A percentile compares a stretch with the other conserved stretches of the same genome.
phyloP scores from a whole-genome alignment of 2,329 filamentous ascomycete genomes.

The Claviceps maximensis region DNA sequence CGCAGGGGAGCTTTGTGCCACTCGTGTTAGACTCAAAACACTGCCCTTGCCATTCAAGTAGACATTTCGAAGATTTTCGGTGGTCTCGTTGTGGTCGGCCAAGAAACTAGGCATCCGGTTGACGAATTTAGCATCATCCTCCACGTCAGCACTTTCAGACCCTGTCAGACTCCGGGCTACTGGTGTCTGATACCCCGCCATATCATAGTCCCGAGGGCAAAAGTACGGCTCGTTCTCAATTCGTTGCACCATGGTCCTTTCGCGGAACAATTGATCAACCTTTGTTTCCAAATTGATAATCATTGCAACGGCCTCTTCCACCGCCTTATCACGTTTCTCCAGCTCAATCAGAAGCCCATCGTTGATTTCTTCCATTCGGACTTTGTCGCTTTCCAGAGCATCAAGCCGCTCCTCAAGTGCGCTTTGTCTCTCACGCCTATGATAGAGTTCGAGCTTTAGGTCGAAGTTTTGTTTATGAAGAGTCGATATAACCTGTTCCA shows the following conservation, averaged over 20 bases:
- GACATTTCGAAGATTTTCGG: conserved; percentile 47
- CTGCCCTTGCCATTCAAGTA: conserved; percentile 40
- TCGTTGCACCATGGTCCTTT: conserved; percentile 39
- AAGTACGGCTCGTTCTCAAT: conserved; percentile 31
- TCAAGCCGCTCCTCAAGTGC: conserved; percentile 45
- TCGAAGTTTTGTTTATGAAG: conserved; percentile 68
- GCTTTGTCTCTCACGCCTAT: conserved; percentile 51
- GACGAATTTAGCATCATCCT: conserved; percentile 26
- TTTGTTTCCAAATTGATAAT: conserved; percentile 53
- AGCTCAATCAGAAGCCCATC: conserved; percentile 45
- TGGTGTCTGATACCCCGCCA: conserved; percentile 12
- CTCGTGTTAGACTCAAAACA: conserved; percentile 34
- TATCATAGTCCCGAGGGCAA: conserved; percentile 18
- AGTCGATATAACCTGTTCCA: conserved; percentile 54
- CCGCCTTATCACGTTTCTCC: conserved; percentile 55
- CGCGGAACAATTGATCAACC: conserved; percentile 38
- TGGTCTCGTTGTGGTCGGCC: conserved; percentile 44
- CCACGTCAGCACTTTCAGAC: conserved; percentile 9
- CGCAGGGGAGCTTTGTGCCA: conserved; percentile 28
- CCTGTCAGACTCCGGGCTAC: conserved; percentile 8
- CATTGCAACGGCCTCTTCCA: conserved; percentile 57
- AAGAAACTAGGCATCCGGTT: conserved; percentile 52
- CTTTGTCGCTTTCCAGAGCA: conserved; percentile 37
- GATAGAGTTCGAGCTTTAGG: conserved; percentile 59
- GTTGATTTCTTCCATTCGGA: conserved; percentile 43